Evolutionary conservation across 2,329 filamentous ascomycete genomes (phyloP).

Genomic region (Gnomoniopsis sp.): DNA sequence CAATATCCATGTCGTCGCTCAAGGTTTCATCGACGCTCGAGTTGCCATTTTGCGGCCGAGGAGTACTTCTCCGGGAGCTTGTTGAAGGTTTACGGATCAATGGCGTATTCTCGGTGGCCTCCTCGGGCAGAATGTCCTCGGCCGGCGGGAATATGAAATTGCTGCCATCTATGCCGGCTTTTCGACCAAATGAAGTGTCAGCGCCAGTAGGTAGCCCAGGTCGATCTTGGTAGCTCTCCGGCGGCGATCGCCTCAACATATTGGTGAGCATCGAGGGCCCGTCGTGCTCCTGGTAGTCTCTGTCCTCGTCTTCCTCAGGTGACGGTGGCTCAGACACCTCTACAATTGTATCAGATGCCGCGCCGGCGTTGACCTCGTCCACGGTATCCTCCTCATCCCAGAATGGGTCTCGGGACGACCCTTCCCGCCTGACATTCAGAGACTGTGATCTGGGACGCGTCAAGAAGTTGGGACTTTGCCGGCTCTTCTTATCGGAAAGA

Average conservation of each 20-base stretch:
- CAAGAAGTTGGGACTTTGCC: constrained; percentile 44
- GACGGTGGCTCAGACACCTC: constrained; percentile 60
- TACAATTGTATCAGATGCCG: constrained; percentile 49
- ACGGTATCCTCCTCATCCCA: constrained; percentile 28
- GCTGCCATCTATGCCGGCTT: constrained; percentile 16
- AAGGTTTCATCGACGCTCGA: constrained; percentile 17
- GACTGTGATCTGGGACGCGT: constrained; percentile 33
- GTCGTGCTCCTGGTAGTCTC: constrained; percentile 23
- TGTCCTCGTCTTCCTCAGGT: constrained; percentile 36
- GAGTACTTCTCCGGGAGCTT: constrained; percentile 28
- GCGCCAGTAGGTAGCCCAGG: background rate
- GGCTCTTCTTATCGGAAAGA: constrained; percentile 59
- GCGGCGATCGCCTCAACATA: constrained; percentile 48
- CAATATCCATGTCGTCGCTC: constrained; percentile 37
- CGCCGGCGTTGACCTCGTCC: constrained; percentile 20
- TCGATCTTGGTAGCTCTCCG: constrained; percentile 28
- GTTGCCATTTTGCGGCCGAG: constrained; percentile 21
- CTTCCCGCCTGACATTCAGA: constrained; percentile 22
- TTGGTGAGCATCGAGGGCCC: constrained; percentile 45
- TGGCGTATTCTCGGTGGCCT: constrained; percentile 42
- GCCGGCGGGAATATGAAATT: background rate
- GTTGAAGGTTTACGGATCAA: constrained; percentile 36
- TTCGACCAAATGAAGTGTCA: constrained; percentile 9
- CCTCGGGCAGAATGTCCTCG: constrained; percentile 2
- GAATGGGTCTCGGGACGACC: background rate